Base-by-base conservation (phyloP, 306 rosid species). In the Potentilla sterilis region DNA sequence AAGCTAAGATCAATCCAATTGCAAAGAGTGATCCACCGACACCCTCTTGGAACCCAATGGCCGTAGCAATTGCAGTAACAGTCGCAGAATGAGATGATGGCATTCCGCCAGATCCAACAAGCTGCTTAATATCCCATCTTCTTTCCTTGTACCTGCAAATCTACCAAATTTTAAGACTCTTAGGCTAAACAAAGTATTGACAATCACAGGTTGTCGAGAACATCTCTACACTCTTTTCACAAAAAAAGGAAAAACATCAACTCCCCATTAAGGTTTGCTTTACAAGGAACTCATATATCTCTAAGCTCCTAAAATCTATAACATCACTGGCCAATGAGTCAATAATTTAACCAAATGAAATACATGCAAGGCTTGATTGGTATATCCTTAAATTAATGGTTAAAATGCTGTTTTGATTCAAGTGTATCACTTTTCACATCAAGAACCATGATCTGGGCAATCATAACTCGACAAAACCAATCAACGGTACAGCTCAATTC, bases 51-150 rank as follows among this genome's bases (percentile, higher is more conserved):
- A 92, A 84, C 35, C 97, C 99, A 79, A 92, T 74, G 19, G 97
- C 92, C 3, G 87, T 67, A 9, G 99, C 97, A 73, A 92, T 92
- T 85, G 99, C 97, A 74, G 97, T 88, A 14, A 95, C 97, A 67
- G 99, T 90, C 0, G 99, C 85, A 22, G 99, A 95, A 95, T 95
- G 99, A 64, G 99, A 95, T 2, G 99, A 95, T 9, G 99, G 99
- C 99, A 95, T 95, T 84, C 99, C 99, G 9, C 99, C 99, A 28
- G 99, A 95, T 75, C 96, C 99, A 75, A 92, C 16, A 13, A 95
- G 89, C 77, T 80, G 86, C 86, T 92, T 95, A 32, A 86, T 82
- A 88, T 95, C 99, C 99, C 98, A 95, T 84, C 89, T 80, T 80
- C 82, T 90, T 83, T 95, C 97, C 81, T 84, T 92, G 82, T 86